Conservation (phyloP, 306 rosid species). For the Fragaria iinumae region DNA sequence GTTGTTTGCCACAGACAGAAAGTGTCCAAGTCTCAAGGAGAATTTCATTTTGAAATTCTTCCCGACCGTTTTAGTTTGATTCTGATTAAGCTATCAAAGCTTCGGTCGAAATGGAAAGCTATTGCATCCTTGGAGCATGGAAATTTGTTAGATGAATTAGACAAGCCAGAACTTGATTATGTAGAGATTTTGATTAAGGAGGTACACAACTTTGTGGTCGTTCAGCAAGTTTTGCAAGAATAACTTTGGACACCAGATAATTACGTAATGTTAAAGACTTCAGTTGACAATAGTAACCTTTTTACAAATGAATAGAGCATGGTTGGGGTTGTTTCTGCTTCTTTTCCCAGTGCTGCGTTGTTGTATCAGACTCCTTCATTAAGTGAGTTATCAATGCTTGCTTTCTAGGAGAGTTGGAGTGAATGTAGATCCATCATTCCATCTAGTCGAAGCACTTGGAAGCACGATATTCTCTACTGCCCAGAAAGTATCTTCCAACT, state of each 20-base stretch:
- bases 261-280: neutral
- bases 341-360: neutral
- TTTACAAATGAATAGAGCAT: constrained; percentile 30
- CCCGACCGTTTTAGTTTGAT: neutral
- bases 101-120: neutral
- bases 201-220: neutral
- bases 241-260: constrained; percentile 24
- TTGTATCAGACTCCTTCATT: neutral
- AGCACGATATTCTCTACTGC: too few relatives aligned
- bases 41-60: neutral
- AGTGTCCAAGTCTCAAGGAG: neutral
- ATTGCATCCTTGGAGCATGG: neutral
- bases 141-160: neutral
- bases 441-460: neutral
- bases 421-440: neutral
- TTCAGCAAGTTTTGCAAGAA: neutral
- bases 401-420: neutral
- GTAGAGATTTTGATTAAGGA: neutral
- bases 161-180: neutral
- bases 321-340: neutral
- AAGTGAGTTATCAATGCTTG: neutral
- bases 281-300: constrained; percentile 24
- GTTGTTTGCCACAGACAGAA: neutral
- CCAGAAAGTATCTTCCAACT: too few relatives aligned
- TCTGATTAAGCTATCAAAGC: neutral